Base-by-base conservation (phyloP, 306 rosid genomes). In the Astragalus membranaceus region DNA sequence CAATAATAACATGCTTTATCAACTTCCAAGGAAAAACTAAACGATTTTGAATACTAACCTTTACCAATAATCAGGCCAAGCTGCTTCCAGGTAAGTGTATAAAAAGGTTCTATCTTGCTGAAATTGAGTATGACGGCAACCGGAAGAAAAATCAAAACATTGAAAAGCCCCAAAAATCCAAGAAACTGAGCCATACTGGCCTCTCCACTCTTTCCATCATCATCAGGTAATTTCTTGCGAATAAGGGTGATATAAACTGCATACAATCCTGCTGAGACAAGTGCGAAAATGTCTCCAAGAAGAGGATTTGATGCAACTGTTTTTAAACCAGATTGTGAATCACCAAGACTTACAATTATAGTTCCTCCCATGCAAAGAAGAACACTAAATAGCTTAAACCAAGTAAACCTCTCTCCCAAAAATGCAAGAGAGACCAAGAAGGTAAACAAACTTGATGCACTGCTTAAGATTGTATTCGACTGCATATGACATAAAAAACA, bases 321-420 rank as follows among this genome's bases (percentile, higher is more conserved):
- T 74, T 32, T 76, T 72, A 77, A 65, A 81, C 71, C 54, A 49
- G 75, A 76, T 73, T 74, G 75, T 11, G 97, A 87, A 83, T 94
- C 99, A 49, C 97, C 96, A 47, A 94, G 86, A 75, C 99, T 91
- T 42, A 94, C 99, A 62, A 91, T 83, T 75, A 91, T 77, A 4
- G 99, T 94, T 70, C 99, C 99, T 73, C 75, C 97, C 99, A 91
- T 88, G 79, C 97, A 94, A 74, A 94, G 99, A 72, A 94, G 85
- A 79, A 94, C 97, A 64, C 99, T 91, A 7, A 78, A 43, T 64
- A 94, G 85, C 86, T 94, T 94, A 74, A 94, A 77, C 97, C 96
- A 88, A 13, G 99, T 81, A 76, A 94, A 94, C 69, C 70, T 86
- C 83, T 94, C 99, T 8, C 91, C 95, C 87, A 94, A 80, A 84